phyloP scores from a whole-genome alignment of 345 rosid genomes.

The Lepidium sativum region DNA sequence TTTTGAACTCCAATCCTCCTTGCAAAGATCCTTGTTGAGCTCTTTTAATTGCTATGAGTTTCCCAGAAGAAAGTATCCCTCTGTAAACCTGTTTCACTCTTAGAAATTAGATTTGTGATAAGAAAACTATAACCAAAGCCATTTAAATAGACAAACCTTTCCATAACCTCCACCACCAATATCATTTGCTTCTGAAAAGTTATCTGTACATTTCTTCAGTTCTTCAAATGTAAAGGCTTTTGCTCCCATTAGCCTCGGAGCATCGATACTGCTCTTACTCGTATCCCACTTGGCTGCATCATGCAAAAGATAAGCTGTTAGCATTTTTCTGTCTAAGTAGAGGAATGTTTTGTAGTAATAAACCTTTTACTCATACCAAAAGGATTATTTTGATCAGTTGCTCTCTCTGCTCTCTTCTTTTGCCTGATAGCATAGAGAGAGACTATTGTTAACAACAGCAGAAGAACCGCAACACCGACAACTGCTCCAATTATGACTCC shows the following conservation, averaged over 20 bases:
- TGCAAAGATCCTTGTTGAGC: conserved; percentile 80
- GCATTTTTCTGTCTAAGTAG: neutral
- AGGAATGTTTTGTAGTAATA: neutral
- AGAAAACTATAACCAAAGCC: neutral
- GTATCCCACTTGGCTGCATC: conserved; percentile 64
- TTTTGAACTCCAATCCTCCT: conserved; percentile 78
- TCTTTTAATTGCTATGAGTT: conserved; percentile 63
- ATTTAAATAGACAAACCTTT: conserved; percentile 37
- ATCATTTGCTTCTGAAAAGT: conserved; percentile 60
- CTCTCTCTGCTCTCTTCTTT: conserved; percentile 65
- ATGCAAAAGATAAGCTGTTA: neutral
- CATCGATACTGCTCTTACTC: conserved; percentile 39
- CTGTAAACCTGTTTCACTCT: conserved; percentile 50
- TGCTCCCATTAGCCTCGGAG: conserved; percentile 76
- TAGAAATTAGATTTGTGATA: neutral
- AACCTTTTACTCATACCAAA: conserved; percentile 42
- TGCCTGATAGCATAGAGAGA: conserved; percentile 64
- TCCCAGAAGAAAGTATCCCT: conserved; percentile 51
- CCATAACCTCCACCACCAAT: conserved; percentile 93
- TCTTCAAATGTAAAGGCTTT: conserved; percentile 70
- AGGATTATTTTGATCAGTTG: conserved; percentile 49
- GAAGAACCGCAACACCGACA: conserved; percentile 46
- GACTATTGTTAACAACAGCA: conserved; percentile 44
- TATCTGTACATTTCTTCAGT: conserved; percentile 53
- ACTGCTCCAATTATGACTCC: conserved; percentile 61